Evolutionary conservation across 2,329 filamentous ascomycete species (phyloP).

Genomic region (Aspergillus candidus): DNA sequence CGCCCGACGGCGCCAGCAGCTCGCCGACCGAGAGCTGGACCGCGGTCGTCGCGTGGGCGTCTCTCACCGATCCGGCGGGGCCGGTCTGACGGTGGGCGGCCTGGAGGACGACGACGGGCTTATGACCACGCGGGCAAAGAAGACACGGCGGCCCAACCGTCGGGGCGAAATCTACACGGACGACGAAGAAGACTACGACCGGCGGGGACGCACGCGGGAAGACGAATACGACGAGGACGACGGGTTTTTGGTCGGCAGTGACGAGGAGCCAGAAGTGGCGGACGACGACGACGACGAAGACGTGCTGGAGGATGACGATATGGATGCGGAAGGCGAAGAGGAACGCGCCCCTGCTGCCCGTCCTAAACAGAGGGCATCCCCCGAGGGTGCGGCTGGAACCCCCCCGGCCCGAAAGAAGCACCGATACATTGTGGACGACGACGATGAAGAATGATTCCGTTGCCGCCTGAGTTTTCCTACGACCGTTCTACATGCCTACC

Average conservation of each 20-base stretch:
- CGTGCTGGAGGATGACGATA: conserved; percentile 38
- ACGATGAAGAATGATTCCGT: conserved; percentile 39
- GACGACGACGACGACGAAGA: conserved; percentile 41
- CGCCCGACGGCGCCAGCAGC: conserved; percentile 50
- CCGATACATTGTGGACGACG: conserved; percentile 44
- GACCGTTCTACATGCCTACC: neutral
- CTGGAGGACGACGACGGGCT: conserved; percentile 54
- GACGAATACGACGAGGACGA: conserved; percentile 80
- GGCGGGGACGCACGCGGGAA: conserved; percentile 52
- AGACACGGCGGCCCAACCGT: conserved; percentile 36
- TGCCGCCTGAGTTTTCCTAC: conserved; percentile 6
- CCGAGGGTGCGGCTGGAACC: conserved; percentile 23
- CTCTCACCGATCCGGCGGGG: conserved; percentile 39
- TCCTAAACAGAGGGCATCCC: conserved; percentile 23
- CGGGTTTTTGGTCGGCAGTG: conserved; percentile 60
- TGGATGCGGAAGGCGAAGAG: conserved; percentile 42
- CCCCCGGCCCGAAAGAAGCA: conserved; percentile 42
- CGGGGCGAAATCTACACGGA: conserved; percentile 46
- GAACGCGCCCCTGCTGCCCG: conserved; percentile 27
- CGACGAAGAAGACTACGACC: conserved; percentile 44
- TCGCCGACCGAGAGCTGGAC: conserved; percentile 50
- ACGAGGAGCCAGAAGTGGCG: conserved; percentile 44
- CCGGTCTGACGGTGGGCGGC: conserved; percentile 50
- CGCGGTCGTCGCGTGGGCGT: conserved; percentile 47
- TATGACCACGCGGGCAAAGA: conserved; percentile 34